phyloP scores from a whole-genome alignment of 140 eudicot genomes.

The Ambrosia hybrid region DNA sequence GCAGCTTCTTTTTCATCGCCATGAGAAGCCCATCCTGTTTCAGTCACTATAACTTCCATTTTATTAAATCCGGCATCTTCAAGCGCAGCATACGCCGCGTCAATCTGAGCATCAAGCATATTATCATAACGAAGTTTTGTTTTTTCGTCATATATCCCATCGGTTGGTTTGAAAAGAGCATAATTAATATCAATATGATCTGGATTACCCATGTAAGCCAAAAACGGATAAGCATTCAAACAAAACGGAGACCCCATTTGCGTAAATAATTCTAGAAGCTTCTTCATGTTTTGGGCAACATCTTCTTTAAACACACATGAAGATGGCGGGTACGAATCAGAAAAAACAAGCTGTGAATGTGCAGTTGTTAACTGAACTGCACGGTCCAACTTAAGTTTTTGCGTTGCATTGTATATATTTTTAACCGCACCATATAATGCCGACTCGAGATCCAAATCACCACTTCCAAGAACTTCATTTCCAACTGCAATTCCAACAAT shows the following conservation, averaged over 20 bases:
- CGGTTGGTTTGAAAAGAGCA: constrained; percentile 59
- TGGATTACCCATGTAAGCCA: constrained; percentile 71
- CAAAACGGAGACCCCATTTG: constrained; percentile 86
- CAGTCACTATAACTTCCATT: constrained; percentile 87
- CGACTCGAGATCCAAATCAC: constrained; percentile 48
- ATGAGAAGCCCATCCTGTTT: constrained; percentile 95
- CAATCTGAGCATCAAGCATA: constrained; percentile 90
- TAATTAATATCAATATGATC: constrained; percentile 71
- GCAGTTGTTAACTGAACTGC: constrained; percentile 79
- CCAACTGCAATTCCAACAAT: constrained; percentile 86
- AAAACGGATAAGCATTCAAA: constrained; percentile 82
- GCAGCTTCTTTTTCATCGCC: constrained; percentile 79
- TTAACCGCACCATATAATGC: constrained; percentile 59
- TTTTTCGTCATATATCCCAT: constrained; percentile 58
- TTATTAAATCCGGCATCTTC: constrained; percentile 73
- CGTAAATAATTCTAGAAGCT: constrained; percentile 60
- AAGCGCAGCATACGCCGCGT: constrained; percentile 81
- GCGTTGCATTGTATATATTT: constrained; percentile 80
- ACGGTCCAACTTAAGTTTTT: constrained; percentile 41
- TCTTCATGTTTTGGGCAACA: constrained; percentile 64
- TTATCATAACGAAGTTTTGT: constrained; percentile 74
- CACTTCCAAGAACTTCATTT: constrained; percentile 74
- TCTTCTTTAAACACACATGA: constrained; percentile 56
- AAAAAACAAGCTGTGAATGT: constrained; percentile 80
- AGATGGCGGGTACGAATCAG: constrained; percentile 82